A percentile compares a stretch with the other conserved stretches of the same genome.
These are phyloP conservation scores for Diaporthe longicolla DNA, from an alignment of 2,329 filamentous ascomycete species.

Conservation along the genomic window DNA sequence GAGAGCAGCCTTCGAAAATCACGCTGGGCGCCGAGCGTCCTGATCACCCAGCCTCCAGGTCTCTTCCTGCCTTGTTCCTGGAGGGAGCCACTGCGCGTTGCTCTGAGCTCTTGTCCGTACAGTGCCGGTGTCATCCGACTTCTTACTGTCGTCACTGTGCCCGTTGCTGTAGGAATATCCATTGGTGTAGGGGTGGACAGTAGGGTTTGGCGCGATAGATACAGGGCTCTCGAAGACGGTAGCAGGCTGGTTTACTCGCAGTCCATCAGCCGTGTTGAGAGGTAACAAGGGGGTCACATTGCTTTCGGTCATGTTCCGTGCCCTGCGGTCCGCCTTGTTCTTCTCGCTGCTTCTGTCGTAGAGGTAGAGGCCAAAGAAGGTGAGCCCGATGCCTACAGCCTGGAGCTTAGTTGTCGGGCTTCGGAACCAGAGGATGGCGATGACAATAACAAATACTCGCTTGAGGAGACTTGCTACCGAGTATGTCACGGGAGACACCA, in stretches of 20 bases:
- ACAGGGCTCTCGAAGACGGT: conserved; percentile 57
- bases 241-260: conserved; percentile 50
- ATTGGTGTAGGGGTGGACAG: conserved; percentile 60
- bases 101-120: conserved; percentile 57
- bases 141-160: conserved; percentile 66
- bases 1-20: neutral
- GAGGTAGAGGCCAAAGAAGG: conserved; percentile 92
- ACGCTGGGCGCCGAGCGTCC: conserved; percentile 41
- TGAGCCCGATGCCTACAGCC: conserved; percentile 86
- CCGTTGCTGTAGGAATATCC: conserved; percentile 58
- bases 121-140: conserved; percentile 65
- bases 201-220: conserved; percentile 32
- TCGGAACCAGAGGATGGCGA: conserved; percentile 96
- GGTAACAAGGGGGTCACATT: conserved; percentile 75
- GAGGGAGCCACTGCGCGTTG: conserved; percentile 77
- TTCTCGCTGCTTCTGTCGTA: conserved; percentile 94
- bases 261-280: conserved; percentile 63
- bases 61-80: conserved; percentile 87
- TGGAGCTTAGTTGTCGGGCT: conserved; percentile 88
- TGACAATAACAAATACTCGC: conserved; percentile 94
- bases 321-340: conserved; percentile 87
- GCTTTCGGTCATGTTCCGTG: conserved; percentile 73
- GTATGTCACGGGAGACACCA: conserved; percentile 97
- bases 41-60: conserved; percentile 75
- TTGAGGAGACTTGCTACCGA: conserved; percentile 97